A percentile compares a stretch with the other conserved stretches of the same genome.
Conservation (phyloP, 345 rosid genomes). For the Dimocarpus longan region DNA sequence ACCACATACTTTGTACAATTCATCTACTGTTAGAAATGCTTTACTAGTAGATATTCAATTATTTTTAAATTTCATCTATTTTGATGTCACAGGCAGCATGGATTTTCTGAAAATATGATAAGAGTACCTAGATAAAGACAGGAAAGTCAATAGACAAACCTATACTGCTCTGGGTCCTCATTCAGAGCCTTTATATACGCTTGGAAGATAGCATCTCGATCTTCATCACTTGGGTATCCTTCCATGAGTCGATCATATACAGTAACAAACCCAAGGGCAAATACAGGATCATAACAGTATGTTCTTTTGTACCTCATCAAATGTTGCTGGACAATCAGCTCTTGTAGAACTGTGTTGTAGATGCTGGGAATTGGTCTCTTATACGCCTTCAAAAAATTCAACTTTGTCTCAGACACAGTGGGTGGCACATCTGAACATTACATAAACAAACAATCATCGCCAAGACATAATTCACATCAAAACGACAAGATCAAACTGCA, state of each 20-base stretch:
- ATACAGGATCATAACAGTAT: constrained; percentile 79
- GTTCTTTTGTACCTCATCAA: constrained; percentile 87
- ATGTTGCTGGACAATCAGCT: constrained; percentile 95
- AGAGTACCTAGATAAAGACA: neutral
- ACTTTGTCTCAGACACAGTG: constrained; percentile 88
- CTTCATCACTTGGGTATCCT: constrained; percentile 92
- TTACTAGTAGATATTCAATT: neutral
- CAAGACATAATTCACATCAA: constrained; percentile 1
- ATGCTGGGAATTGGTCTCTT: constrained; percentile 92
- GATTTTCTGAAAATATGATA: neutral
- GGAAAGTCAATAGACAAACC: constrained; percentile 43
- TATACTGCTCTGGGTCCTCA: constrained; percentile 90
- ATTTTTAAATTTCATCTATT: neutral
- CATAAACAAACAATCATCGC: constrained; percentile 14
- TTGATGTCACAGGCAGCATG: neutral
- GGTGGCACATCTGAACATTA: constrained; percentile 72
- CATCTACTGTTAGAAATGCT: neutral
- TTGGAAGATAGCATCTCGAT: constrained; percentile 80
- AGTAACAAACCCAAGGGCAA: constrained; percentile 96
- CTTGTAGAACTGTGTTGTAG: constrained; percentile 85
- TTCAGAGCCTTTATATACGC: constrained; percentile 78
- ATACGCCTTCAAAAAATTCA: constrained; percentile 72
- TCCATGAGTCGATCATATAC: constrained; percentile 98
- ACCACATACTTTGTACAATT: neutral
- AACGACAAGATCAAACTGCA: neutral